Percentiles rank a stretch among this genome's conserved stretches.
phyloP scores from a whole-genome alignment of 257 asterid species.

The Jacaranda mimosifolia region DNA sequence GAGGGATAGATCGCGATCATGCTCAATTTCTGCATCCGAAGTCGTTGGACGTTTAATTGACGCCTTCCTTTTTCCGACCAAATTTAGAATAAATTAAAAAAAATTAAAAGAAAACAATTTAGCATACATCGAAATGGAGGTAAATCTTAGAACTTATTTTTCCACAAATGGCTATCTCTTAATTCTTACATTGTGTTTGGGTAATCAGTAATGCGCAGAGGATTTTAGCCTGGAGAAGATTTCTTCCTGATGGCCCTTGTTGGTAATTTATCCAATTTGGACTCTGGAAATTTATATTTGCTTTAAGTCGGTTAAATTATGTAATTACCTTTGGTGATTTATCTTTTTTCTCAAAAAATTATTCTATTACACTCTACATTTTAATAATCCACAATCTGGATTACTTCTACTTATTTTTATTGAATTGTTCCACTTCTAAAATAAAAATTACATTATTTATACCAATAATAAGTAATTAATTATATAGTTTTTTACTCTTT shows the following conservation, averaged over 20 bases:
- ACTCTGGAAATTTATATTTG: background rate
- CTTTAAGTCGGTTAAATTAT: background rate
- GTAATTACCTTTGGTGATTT: background rate
- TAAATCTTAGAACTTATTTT: background rate
- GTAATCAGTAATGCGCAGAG: background rate
- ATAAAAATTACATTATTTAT: no score
- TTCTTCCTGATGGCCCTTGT: background rate
- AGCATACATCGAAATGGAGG: background rate
- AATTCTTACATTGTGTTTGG: background rate
- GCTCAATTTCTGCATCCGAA: conserved; percentile 63
- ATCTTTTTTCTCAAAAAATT: background rate
- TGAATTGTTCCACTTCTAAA: no score
- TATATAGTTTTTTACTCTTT: no score
- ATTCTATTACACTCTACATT: no score
- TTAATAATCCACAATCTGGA: background rate
- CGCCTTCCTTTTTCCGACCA: conserved; percentile 54
- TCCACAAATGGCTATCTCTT: background rate
- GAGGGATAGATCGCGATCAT: conserved; percentile 54
- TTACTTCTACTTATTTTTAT: no score
- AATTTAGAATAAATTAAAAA: background rate
- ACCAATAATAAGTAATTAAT: no score
- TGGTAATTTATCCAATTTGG: background rate
- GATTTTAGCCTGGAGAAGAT: background rate
- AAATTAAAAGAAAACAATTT: background rate
- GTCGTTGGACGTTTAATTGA: conserved; percentile 76